Conservation (phyloP, 306 rosid species). For the Acmispon strigosus region DNA sequence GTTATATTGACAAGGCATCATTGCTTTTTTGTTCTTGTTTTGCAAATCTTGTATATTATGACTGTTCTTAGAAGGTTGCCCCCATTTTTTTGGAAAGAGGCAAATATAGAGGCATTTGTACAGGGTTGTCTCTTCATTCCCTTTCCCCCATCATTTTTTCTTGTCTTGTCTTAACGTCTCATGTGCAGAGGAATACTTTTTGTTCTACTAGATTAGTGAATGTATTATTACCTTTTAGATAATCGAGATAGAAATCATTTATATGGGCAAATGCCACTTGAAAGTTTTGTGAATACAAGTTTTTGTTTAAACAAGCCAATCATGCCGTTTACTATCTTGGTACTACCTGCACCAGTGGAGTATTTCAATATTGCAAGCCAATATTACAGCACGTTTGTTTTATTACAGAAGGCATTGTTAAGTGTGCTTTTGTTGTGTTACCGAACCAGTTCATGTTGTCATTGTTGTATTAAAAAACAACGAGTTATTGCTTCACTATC, state of each 20-base stretch:
- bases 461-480: not conserved
- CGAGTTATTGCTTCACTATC: not conserved
- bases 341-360: conserved; percentile 22
- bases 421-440: not conserved
- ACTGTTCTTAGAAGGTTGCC: conserved; percentile 29
- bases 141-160: not conserved
- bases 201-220: conserved; percentile 45
- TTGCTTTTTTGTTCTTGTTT: conserved; percentile 22
- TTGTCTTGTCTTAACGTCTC: conserved; percentile 26
- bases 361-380: conserved; percentile 16
- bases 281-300: conserved; percentile 65
- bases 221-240: conserved; percentile 39
- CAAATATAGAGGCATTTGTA: conserved; percentile 56
- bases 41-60: conserved; percentile 58
- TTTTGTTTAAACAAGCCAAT: conserved; percentile 30
- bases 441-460: not conserved
- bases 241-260: conserved; percentile 39
- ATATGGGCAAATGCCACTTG: conserved; percentile 47
- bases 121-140: conserved; percentile 60
- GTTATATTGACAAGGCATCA: conserved; percentile 26
- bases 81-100: conserved; percentile 37
- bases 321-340: conserved; percentile 20
- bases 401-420: not conserved
- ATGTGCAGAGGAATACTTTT: conserved; percentile 38
- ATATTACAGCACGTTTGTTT: not conserved